phyloP scores from a whole-genome alignment of 441 rosid genomes.

The Pelargonium exstipulatum region DNA sequence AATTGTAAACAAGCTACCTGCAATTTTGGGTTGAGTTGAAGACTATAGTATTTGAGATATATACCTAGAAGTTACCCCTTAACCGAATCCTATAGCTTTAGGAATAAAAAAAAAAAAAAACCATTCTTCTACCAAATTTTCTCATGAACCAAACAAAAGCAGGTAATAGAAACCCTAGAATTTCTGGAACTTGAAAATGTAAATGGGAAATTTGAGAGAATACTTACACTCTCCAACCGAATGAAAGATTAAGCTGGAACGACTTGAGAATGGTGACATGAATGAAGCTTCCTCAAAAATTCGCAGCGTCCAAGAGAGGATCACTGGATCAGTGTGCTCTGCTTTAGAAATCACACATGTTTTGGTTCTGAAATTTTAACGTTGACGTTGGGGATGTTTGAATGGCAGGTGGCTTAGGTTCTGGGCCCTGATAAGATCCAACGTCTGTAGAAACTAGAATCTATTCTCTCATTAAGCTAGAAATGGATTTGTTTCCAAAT shows the following conservation, averaged over 20 bases:
- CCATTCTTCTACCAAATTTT: neutral
- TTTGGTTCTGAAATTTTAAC: neutral
- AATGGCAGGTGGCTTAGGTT: too few species aligned
- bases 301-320: neutral
- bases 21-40: too few species aligned
- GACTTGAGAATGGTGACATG: neutral
- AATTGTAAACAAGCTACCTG: too few species aligned
- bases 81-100: neutral
- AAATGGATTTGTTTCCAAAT: too few species aligned
- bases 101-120: neutral
- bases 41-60: too few species aligned
- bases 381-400: neutral
- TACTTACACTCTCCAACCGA: neutral
- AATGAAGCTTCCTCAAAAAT: neutral
- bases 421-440: too few species aligned
- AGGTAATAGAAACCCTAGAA: neutral
- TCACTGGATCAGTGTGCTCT: neutral
- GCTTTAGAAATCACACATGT: neutral
- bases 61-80: too few species aligned
- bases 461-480: too few species aligned
- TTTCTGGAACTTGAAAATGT: neutral
- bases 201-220: neutral
- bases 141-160: neutral
- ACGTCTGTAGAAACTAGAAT: too few species aligned
- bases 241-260: neutral